Evolutionary conservation across 1,284 basidiomycete genomes (phyloP), one percentile per base, ranked within the genome.

Genomic region (Naganishia liquefaciens): DNA sequence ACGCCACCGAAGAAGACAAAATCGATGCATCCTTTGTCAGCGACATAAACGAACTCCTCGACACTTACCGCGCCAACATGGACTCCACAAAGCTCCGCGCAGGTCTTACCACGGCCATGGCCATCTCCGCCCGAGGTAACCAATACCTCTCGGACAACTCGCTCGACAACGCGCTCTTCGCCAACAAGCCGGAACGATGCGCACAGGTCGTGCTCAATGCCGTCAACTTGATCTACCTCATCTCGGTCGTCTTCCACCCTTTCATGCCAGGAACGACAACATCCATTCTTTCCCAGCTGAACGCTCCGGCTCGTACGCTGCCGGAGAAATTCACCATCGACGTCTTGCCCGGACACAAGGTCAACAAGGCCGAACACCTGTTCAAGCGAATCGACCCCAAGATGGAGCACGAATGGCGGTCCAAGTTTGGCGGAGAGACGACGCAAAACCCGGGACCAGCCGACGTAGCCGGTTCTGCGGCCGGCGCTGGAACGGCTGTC

Each of bases 251-350:
- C 69, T 80, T 93, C 70, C 89, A 94, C 75, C 96, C 96, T 0
- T 99, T 93, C 86, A 98, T 99, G 94, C 96, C 96, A 43, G 84
- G 87, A 27, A 95, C 91, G 0, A 86, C 89, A 28, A 86, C 87
- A 23, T 83, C 87, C 10, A 94, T 99, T 68, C 84, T 96, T 67
- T 77, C 80, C 37, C 96, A 99, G 76, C 85, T 99, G 70, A 92
- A 96, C 76, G 94, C 93, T 0, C 93, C 93, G 2, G 83, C 88
- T 2, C 86, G 95, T 54, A 81, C 84, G 11, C 85, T 96, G 1
- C 87, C 91, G 1, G 82, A 84, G 44, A 81, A 81, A 21, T 81
- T 84, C 72, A 81, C 84, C 13, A 87, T 87, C 69, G 95, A 98
- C 76, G 87, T 99, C 65, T 83, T 96, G 39, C 85, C 87, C 0